Evolutionary conservation across 768 basidiomycete genomes (phyloP), one percentile per base, ranked within the genome.

Genomic region (Suillus hirtellus): DNA sequence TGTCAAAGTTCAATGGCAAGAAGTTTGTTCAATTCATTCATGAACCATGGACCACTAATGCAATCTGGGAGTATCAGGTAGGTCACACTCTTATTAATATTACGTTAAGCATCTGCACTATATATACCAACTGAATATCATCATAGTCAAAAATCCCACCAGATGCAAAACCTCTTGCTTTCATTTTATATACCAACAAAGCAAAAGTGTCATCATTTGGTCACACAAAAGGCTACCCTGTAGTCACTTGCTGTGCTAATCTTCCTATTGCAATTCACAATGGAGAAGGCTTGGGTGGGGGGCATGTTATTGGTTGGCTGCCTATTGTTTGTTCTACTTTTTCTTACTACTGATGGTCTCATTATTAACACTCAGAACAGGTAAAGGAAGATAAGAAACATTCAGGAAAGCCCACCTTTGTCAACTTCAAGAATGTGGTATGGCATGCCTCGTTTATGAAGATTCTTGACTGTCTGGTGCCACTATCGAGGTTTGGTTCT

Each of bases 141-240:
- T 24, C 14, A 15, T 37, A 63, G 38, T 59, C 59, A 2, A 24
- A 37, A 34, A 27, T 59, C 19, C 35, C 21, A 47, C 10, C 43
- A 21, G 35, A 58, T 9, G 4, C 55, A 15, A 42, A 37, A 31
- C 73, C 76, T 0, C 64, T 77, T 17, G 63, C 64, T 4, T 69
- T 76, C 35, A 75, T 79, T 38, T 49, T 81, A 0, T 81, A 79
- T 71, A 76, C 70, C 1, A 65, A 71, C 58, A 68, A 68, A 34
- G 69, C 69, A 12, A 63, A 54, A 60, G 65, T 72, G 2, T 72
- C 68, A 0, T 65, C 65, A 1, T 66, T 65, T 21, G 66, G 69
- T 3, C n/a, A n/a, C n/a, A n/a, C 65, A 8, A 63, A 68, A 37
- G 70, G 67, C 7, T 70, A 71, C 47, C 69, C 69, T 7, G 61